Conservation (phyloP, 495 filamentous ascomycete species). For the Hypoxylon fragiforme region DNA sequence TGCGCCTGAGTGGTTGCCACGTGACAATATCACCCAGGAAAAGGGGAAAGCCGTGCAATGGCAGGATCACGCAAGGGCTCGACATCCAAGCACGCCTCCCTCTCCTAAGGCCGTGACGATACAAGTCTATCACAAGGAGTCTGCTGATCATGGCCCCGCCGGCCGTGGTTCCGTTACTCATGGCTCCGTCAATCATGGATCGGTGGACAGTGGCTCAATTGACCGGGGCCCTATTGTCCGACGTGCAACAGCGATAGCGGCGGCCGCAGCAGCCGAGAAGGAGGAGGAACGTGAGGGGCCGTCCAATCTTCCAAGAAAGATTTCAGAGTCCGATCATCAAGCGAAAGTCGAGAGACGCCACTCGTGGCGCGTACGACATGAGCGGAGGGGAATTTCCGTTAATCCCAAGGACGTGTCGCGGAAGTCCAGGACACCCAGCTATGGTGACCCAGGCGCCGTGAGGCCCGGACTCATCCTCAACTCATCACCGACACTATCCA, state of each 20-base stretch:
- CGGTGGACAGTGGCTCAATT: neutral
- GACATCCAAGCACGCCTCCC: neutral
- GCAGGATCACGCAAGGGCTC: no score
- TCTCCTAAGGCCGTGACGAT: constrained; percentile 7
- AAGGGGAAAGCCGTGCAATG: no score
- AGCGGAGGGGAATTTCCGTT: no score
- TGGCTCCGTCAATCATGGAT: no score
- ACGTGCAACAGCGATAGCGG: neutral
- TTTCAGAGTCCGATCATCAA: no score
- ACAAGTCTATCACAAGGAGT: constrained; percentile 7
- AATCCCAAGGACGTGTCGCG: no score
- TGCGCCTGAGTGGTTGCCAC: neutral
- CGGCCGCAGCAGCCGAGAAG: neutral
- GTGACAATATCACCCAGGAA: no score
- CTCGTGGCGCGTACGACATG: no score
- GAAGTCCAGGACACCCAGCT: no score
- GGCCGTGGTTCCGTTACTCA: no score
- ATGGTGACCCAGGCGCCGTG: neutral
- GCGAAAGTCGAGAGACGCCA: no score
- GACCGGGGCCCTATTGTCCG: constrained; percentile 14
- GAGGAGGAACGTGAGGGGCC: neutral
- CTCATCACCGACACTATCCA: constrained; percentile 17
- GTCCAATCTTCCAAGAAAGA: neutral
- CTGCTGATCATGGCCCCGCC: no score
- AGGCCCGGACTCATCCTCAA: neutral